phyloP scores from a whole-genome alignment of 2,329 filamentous ascomycete genomes.

The Epicoccum sorghinum region DNA sequence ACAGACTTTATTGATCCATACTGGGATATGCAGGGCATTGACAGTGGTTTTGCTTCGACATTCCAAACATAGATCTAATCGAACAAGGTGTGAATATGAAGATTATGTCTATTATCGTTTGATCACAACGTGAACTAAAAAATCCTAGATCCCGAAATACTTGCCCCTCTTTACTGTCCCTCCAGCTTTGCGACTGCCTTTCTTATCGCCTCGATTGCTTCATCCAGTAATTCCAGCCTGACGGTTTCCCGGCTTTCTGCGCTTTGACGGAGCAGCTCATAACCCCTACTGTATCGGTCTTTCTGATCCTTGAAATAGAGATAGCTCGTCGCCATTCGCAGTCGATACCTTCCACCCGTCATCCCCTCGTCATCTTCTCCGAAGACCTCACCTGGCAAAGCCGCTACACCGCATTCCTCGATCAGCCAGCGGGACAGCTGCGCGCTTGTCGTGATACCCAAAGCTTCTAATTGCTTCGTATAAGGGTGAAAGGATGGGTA shows the following conservation, averaged over 20 bases:
- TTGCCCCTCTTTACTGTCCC: neutral
- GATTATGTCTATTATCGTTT: too few relatives aligned
- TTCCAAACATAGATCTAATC: neutral
- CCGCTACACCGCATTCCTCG: slow-evolving; percentile 4
- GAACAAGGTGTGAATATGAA: too few relatives aligned
- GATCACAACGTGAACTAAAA: too few relatives aligned
- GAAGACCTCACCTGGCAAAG: slow-evolving; percentile 5
- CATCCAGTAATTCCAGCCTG: neutral
- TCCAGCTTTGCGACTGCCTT: neutral
- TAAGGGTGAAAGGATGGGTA: slow-evolving; percentile 9
- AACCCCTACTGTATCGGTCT: neutral
- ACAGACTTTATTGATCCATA: neutral
- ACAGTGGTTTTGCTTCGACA: neutral
- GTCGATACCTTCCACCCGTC: neutral
- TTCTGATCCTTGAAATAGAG: slow-evolving; percentile 1
- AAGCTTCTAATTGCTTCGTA: neutral
- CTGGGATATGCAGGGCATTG: neutral
- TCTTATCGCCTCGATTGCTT: neutral
- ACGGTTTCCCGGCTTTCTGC: too few relatives aligned
- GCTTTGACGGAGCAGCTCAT: neutral
- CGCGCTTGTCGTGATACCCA: slow-evolving; percentile 1
- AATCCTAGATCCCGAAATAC: neutral
- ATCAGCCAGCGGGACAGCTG: slow-evolving; percentile 2
- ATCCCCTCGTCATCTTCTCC: slow-evolving; percentile 4
- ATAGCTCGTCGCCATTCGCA: slow-evolving; percentile 12